Evolutionary conservation across 495 filamentous ascomycete genomes (phyloP), one percentile per base, ranked within the genome.

Genomic region (Wilcoxina mikolae): DNA sequence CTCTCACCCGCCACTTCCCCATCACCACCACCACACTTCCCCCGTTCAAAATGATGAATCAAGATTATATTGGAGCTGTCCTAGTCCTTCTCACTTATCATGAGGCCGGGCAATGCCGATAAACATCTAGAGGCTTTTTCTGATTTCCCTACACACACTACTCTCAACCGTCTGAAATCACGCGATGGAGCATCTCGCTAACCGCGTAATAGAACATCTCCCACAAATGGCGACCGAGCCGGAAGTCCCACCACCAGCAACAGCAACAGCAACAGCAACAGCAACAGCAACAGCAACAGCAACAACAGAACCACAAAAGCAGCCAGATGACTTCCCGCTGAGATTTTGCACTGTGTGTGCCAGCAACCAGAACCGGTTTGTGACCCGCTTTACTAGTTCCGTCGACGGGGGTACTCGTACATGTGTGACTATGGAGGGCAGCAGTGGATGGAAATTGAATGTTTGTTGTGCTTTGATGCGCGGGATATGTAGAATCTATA

Each of bases 261-360:
- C 59, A 50, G 31, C 33, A 38, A 51, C 55, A n/a, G 44, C 38
- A 43, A 15, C 31, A 28, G 23, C 44, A 3, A 29, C 25, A n/a
- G 42, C 47, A 9, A n/a, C 41, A 9, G 39, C 17, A 10, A 43
- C 23, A 49, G 27, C 45, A 11, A 12, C 11, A 11, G 45, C 45
- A 26, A 3, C 12, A 49, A 49, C 45, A 18, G 7, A 9, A 10
- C 39, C 17, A 27, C 46, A 11, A 27, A 20, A 27, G 46, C 12
- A 28, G 49, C 1, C 17, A 27, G 68, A 69, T 9, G 75, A 69
- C 23, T 91, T 79, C 75, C 93, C 85, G 66, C 75, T 99, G 39
- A 91, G 83, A 62, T 95, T 96, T 71, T 99, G 93, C 75, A 99
- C 93, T 2, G 91, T 99, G 33, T 99, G 93, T 69, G 91, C 91